Base-by-base conservation (phyloP, 805 yeast species). In the Groenewaldozyma tartarivorans region DNA sequence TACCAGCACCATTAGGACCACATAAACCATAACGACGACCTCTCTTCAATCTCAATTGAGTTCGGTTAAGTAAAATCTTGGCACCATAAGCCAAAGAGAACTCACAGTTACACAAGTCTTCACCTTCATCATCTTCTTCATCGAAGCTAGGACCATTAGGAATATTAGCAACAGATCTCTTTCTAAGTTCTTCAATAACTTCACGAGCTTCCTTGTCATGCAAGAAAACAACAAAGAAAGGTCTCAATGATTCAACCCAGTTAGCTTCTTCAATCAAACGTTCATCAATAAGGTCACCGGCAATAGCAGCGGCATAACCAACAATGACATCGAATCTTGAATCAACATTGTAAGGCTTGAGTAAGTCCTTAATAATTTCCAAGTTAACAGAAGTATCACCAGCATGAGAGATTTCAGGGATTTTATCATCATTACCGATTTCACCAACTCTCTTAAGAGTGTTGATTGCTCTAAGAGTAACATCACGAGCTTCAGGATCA, bases 41-140 rank as follows among this genome's bases (percentile, higher is more conserved):
- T 75, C 95, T 82, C 62, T 58, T 58, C 17, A 42, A 42, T 75
- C 98, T 87, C 68, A 92, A 80, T 76, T 90, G 96, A 58, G 98
- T 92, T 74, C 92, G 90, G 90, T 92, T 92, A 72, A 92, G 86
- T 75, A 92, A 79, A 78, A 92, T 92, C 85, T 92, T 92, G 64
- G 98, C 98, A 90, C 98, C 99, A 72, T 92, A 92, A 69, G 99
- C 99, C 63, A 92, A 79, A 48, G 98, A 92, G 88, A 92, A 92
- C 81, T 92, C 98, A 83, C 97, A 90, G 95, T 92, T 92, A 81
- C 98, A 92, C 20, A 42, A 21, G 63, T 87, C 96, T 72, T 88
- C 96, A 38, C 47, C 49, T 65, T 81, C 92, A 70, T 82, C 90
- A 62, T 88, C 96, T 72, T 90, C 97, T 59, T 74, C 79, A 54